Percentiles rank a stretch among this genome's conserved stretches.
Evolutionary conservation across 1,139 yeast genomes (phyloP).

Genomic region (Geotrichum carabidarum): DNA sequence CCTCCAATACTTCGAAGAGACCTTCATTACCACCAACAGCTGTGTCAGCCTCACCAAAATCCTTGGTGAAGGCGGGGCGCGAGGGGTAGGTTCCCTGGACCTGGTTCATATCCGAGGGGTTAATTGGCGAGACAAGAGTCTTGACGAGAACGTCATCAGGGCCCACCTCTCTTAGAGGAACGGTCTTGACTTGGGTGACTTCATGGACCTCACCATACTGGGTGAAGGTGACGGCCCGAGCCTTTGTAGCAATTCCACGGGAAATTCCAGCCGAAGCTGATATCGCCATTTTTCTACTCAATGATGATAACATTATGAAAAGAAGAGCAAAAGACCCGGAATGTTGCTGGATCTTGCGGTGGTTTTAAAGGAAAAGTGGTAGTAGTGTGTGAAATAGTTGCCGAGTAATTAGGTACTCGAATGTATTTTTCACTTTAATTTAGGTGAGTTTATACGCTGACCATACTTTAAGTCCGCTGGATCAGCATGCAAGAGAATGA

Average conservation of each 20-base stretch:
- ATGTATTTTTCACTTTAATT: too few relatives aligned
- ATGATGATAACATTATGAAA: too few relatives aligned
- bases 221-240: slow-evolving; percentile 18
- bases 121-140: slow-evolving; percentile 81
- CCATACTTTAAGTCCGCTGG: too few relatives aligned
- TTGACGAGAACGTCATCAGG: slow-evolving; percentile 49
- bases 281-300: neutral
- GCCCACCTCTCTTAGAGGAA: slow-evolving; percentile 33
- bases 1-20: slow-evolving; percentile 73
- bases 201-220: slow-evolving; percentile 17
- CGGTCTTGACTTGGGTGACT: slow-evolving; percentile 17
- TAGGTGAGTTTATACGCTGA: too few relatives aligned
- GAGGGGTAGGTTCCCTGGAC: slow-evolving; percentile 91
- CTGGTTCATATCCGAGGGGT: slow-evolving; percentile 89
- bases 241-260: slow-evolving; percentile 12
- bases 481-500: too few relatives aligned
- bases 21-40: slow-evolving; percentile 95
- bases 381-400: too few relatives aligned
- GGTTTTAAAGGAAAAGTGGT: too few relatives aligned
- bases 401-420: too few relatives aligned
- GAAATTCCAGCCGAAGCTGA: neutral
- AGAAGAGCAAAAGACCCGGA: too few relatives aligned
- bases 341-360: too few relatives aligned
- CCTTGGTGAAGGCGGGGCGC: slow-evolving; percentile 56
- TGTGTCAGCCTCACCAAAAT: slow-evolving; percentile 52